Evolutionary conservation across 1,139 yeast genomes (phyloP).

Genomic region (Zygoascus sp.): DNA sequence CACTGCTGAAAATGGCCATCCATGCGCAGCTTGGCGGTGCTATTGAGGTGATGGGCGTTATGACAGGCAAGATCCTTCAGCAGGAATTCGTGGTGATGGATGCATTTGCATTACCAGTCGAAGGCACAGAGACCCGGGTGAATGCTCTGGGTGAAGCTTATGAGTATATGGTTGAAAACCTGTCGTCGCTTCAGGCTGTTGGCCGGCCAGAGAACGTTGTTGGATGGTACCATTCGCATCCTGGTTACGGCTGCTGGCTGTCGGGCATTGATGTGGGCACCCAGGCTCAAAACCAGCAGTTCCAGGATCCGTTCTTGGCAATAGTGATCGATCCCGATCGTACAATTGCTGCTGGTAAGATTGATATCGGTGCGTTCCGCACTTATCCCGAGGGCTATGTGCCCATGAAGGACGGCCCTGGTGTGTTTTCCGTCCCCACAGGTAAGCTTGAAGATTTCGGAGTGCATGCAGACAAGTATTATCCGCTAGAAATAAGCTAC

Average conservation of each 20-base stretch:
- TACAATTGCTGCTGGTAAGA: constrained; percentile 57
- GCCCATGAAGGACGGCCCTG: constrained; percentile 9
- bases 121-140: constrained; percentile 93
- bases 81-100: constrained; percentile 70
- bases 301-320: constrained; percentile 89
- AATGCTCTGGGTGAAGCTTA: constrained; percentile 93
- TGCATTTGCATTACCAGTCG: constrained; percentile 83
- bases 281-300: constrained; percentile 75
- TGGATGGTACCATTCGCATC: constrained; percentile 93
- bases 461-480: constrained; percentile 65
- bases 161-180: constrained; percentile 87
- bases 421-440: constrained; percentile 38
- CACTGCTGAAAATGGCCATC: constrained; percentile 70
- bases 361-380: constrained; percentile 90
- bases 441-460: constrained; percentile 61
- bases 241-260: constrained; percentile 98
- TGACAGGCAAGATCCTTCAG: constrained; percentile 67
- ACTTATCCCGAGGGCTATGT: constrained; percentile 54
- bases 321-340: constrained; percentile 81
- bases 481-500: constrained; percentile 60
- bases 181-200: constrained; percentile 53
- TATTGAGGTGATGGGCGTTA: constrained; percentile 95
- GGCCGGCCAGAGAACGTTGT: constrained; percentile 62
- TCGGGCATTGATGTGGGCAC: constrained; percentile 89
- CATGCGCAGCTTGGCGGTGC: constrained; percentile 85